Evolutionary conservation across 129 eudicot species (phyloP).

Genomic region (Kitagawia praeruptora): DNA sequence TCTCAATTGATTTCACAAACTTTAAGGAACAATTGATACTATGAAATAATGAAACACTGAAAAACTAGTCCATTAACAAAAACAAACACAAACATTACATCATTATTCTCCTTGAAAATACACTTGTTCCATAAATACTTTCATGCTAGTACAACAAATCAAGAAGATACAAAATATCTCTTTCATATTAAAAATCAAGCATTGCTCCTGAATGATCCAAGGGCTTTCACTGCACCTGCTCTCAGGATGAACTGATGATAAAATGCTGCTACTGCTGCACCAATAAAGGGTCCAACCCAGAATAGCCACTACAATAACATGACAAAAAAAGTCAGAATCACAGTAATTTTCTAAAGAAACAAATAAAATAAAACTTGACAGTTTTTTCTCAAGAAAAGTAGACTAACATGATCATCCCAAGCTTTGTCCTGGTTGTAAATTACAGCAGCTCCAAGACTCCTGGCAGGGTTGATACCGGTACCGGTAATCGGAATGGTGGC

Average conservation of each 20-base stretch:
- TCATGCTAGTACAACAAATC: background rate
- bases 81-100: background rate
- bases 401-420: slow-evolving; percentile 64
- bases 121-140: background rate
- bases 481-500: slow-evolving; percentile 88
- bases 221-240: slow-evolving; percentile 74
- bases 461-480: slow-evolving; percentile 83
- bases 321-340: background rate
- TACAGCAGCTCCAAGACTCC: slow-evolving; percentile 88
- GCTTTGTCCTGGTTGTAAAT: slow-evolving; percentile 54
- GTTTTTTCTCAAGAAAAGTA: background rate
- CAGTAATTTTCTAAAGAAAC: background rate
- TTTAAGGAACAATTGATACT: background rate
- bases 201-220: slow-evolving; percentile 79
- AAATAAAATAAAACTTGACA: background rate
- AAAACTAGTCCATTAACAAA: background rate
- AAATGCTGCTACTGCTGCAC: slow-evolving; percentile 88
- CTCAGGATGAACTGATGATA: slow-evolving; percentile 83
- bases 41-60: background rate
- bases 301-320: slow-evolving; percentile 54
- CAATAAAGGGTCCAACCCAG: slow-evolving; percentile 85
- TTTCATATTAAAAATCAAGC: slow-evolving; percentile 20
- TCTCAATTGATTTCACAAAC: background rate
- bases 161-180: background rate
- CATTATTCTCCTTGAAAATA: slow-evolving; percentile 2